Percentiles rank a stretch among this genome's conserved stretches.
phyloP scores from a whole-genome alignment of 345 rosid genomes.

The Syzygium aromaticum region DNA sequence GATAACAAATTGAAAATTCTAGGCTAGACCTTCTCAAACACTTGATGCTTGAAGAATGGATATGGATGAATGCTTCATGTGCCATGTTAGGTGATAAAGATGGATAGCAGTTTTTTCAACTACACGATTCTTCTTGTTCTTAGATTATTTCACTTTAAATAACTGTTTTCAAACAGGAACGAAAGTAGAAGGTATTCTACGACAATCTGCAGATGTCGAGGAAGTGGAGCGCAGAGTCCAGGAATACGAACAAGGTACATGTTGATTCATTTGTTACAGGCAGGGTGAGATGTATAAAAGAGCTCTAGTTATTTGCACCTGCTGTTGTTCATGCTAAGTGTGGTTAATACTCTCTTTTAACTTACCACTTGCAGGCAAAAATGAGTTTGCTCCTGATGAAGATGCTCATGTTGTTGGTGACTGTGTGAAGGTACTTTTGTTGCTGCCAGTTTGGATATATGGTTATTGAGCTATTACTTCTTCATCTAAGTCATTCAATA shows the following conservation, averaged over 20 bases:
- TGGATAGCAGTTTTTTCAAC: not conserved
- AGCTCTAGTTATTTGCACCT: not conserved
- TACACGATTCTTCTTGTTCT: not conserved
- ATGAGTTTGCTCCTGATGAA: conserved; percentile 74
- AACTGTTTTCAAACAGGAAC: conserved; percentile 44
- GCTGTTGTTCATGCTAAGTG: not conserved
- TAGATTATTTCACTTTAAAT: not conserved
- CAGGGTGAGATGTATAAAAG: not conserved
- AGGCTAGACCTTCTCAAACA: not conserved
- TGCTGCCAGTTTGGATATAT: not conserved
- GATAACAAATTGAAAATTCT: not conserved
- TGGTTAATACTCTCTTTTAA: not conserved
- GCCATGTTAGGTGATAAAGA: not conserved
- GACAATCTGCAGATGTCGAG: conserved; percentile 97
- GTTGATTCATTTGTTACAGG: not conserved
- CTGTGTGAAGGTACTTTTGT: conserved; percentile 76
- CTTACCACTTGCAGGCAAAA: conserved; percentile 51
- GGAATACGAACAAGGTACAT: conserved; percentile 87
- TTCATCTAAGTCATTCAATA: not conserved
- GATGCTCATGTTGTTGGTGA: conserved; percentile 99
- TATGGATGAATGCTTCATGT: not conserved
- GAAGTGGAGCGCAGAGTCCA: conserved; percentile 93
- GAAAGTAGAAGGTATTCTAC: conserved; percentile 80
- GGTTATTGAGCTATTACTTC: not conserved
- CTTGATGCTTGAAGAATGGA: not conserved